Evolutionary conservation across 1,139 yeast species (phyloP).

Genomic region (Suhomyces panamericanus): DNA sequence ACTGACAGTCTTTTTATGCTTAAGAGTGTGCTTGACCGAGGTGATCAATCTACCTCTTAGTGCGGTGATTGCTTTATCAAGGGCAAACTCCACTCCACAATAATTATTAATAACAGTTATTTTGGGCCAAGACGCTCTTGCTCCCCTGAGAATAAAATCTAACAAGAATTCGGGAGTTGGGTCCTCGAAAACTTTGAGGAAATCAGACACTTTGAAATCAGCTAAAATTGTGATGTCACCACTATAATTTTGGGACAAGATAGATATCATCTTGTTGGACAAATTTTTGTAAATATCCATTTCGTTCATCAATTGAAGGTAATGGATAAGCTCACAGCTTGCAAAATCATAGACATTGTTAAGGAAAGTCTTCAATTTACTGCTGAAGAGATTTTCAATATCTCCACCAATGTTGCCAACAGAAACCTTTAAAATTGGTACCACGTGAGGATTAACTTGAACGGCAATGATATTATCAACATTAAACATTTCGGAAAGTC

Average conservation of each 20-base stretch:
- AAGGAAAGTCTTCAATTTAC: conserved; percentile 54
- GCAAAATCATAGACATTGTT: conserved; percentile 60
- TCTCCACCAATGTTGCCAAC: conserved; percentile 71
- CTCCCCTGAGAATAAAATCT: conserved; percentile 77
- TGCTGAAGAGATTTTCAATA: conserved; percentile 58
- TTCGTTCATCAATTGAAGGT: conserved; percentile 69
- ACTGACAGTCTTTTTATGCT: conserved; percentile 12
- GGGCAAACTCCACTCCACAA: conserved; percentile 83
- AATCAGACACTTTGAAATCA: conserved; percentile 58
- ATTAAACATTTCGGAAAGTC: conserved; percentile 92
- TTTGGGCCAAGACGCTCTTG: conserved; percentile 92
- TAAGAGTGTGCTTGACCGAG: conserved; percentile 27
- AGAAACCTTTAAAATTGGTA: conserved; percentile 74
- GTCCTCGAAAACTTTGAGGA: conserved; percentile 66
- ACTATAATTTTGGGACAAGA: conserved; percentile 81
- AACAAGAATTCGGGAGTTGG: conserved; percentile 76
- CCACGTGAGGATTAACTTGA: conserved; percentile 95
- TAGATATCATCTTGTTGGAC: conserved; percentile 69
- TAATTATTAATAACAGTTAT: conserved; percentile 81
- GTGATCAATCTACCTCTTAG: conserved; percentile 67
- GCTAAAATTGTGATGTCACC: conserved; percentile 95
- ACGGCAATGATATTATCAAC: conserved; percentile 96
- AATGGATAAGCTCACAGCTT: conserved; percentile 75
- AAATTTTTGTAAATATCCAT: conserved; percentile 73
- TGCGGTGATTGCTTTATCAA: conserved; percentile 72